Base-by-base conservation (phyloP, 495 filamentous ascomycete genomes). In the Annulohypoxylon maeteangense region DNA sequence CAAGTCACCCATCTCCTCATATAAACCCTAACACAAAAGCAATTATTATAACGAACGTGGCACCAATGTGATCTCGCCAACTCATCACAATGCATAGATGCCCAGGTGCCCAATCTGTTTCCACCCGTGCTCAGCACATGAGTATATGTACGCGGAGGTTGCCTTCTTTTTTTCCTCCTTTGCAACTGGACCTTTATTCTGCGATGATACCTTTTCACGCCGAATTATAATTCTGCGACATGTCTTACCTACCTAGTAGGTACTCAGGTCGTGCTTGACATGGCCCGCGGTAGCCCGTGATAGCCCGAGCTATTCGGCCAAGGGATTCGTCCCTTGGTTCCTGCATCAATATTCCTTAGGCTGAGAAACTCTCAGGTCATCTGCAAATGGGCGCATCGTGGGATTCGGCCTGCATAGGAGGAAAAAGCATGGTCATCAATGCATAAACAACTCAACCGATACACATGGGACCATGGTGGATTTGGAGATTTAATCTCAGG, bases 61-160 rank as follows among this genome's bases (percentile, higher is more conserved):
- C 66, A 74, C 71, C 65, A 70, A 62, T 70, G 57, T 54, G 34
- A 40, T 50, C 36, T 66, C 36, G 56, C 57, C 71, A 70, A 55
- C 62, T 67, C 61, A 69, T 62, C 20, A n/a, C 20, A 11, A 66
- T 74, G 71, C 71, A 74, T 74, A 29, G 71, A 40, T 74, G 62
- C 71, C 36, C 36, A 40, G 14, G 12, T n/a, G 36, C 14, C 71
- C 71, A 70, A 74, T 25, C 58, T 67, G 70, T 59, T 68, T 65
- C 60, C 47, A 68, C 60, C 65, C 64, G 64, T 62, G 16, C 50
- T 48, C 42, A 55, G 34, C 61, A 40, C 55, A 69, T 62, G 54
- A 73, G 60, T 73, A 73, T 73, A 72, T 73, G 70, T 73, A 73
- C 50, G 45, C 36, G 59, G 59, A 32, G 38, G 68, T 68, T 72